phyloP scores from a whole-genome alignment of 192 early-diverging fungal genomes.

The Entomortierella beljakovae region DNA sequence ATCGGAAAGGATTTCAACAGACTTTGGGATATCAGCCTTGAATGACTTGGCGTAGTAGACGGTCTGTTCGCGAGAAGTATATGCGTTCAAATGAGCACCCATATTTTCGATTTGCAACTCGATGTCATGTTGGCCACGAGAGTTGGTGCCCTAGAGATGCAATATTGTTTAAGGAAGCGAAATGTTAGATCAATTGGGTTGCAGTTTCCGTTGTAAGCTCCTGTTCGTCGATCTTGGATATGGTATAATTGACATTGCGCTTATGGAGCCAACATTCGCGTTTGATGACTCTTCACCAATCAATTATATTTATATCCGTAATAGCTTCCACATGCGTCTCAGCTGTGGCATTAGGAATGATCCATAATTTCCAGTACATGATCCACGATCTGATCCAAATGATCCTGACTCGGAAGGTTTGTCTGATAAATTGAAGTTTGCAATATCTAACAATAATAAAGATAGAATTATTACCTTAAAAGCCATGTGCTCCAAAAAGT shows the following conservation, averaged over 20 bases:
- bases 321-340: too few relatives aligned
- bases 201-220: too few relatives aligned
- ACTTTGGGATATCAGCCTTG: constrained; percentile 83
- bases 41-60: constrained; percentile 98
- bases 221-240: too few relatives aligned
- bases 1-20: constrained; percentile 96
- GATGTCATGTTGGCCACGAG: constrained; percentile 88
- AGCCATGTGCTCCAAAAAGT: constrained; percentile 99
- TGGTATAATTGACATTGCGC: too few relatives aligned
- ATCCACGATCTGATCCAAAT: neutral
- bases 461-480: constrained; percentile 80
- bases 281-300: too few relatives aligned
- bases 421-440: too few relatives aligned
- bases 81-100: constrained; percentile 98
- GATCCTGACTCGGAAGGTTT: neutral
- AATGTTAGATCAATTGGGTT: neutral
- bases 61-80: constrained; percentile 98
- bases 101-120: constrained; percentile 98
- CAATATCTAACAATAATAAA: neutral
- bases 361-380: neutral
- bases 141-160: constrained; percentile 78
- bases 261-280: too few relatives aligned
- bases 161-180: neutral
- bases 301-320: too few relatives aligned
- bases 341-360: neutral